A percentile compares a stretch with the other conserved stretches of the same genome.
These are phyloP conservation scores for Trichosporon faecale DNA, from an alignment of 1,284 basidiomycete species.

Conservation along the genomic window DNA sequence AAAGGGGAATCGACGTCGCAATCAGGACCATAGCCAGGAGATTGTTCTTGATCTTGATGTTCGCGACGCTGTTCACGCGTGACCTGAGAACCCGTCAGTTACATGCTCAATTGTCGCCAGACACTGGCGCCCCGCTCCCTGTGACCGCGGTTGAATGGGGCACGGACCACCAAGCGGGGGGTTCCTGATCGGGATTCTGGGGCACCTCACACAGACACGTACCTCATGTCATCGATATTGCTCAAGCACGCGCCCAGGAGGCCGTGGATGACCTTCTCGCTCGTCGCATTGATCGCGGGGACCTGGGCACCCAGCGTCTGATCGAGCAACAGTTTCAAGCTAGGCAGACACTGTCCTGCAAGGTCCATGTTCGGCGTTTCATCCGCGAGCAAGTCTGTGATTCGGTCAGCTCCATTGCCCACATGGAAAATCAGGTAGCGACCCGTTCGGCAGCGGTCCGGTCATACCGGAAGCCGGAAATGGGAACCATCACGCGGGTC, in stretches of 20 bases:
- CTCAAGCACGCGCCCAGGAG: conserved; percentile 77
- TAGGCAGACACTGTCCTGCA: conserved; percentile 71
- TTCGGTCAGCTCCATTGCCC: background rate
- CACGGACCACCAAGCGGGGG: background rate
- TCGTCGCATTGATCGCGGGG: conserved; percentile 35
- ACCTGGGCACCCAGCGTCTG: conserved; percentile 46
- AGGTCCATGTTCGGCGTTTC: conserved; percentile 75
- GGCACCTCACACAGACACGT: conserved; percentile 34
- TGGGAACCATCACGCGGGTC: background rate
- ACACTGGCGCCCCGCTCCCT: background rate
- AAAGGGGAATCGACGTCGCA: conserved; percentile 71
- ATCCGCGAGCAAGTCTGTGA: conserved; percentile 72
- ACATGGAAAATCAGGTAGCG: background rate
- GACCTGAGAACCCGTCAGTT: conserved; percentile 56
- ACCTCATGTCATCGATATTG: conserved; percentile 91
- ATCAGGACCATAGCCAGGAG: conserved; percentile 81
- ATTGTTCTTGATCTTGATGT: conserved; percentile 86
- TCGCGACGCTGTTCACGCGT: conserved; percentile 70
- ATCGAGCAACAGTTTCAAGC: conserved; percentile 70
- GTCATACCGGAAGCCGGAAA: background rate
- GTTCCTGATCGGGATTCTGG: background rate
- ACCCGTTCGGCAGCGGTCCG: background rate
- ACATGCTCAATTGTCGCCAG: background rate
- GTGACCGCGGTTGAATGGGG: background rate
- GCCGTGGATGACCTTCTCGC: conserved; percentile 68